Evolutionary conservation across 192 early-diverging fungal genomes (phyloP), one percentile per base, ranked within the genome.

Genomic region (Coemansia guatemalensis): DNA sequence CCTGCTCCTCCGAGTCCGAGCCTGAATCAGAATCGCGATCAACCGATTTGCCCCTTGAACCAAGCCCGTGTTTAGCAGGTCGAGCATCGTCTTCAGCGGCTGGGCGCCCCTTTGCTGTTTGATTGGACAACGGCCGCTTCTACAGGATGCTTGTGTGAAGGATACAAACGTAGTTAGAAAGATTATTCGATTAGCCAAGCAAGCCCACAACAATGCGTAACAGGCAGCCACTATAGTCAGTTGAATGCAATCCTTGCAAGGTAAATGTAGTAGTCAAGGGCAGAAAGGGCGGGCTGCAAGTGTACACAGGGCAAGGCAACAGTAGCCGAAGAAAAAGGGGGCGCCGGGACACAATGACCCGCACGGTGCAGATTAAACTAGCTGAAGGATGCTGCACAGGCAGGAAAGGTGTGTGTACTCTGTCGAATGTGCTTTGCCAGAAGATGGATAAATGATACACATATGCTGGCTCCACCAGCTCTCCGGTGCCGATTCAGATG

Each of bases 1-100:
- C 71, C 20, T 79, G 70, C 52, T 79, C 76, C 21, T 74, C 72
- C 41, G 75, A 69, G 63, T 78, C 75, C 5, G 75, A 78, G 27
- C 48, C 75, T 0, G 65, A 67, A 59, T 58, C 69, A 18, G 67
- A 71, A 47, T 69, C 59, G 21, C 51, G 24, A 3, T 58, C 17
- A 30, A 27, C 60, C 2, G 50, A 20, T 23, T 50, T 25, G n/a
- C 22, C 53, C 26, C 21, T 20, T 18, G 21, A 12, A 23, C 44
- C 8, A 52, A 59, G 11, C 25, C 14, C 35, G 39, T 39, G 49
- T 8, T 52, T 65, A 22, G n/a, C 35, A 24, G 29, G 11, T 9
- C 35, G 35, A 39, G 18, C 26, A 33, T 22, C 47, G 26, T 18
- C 20, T 60, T 49, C 54, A 39, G 35, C 41, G 26, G 29, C 52